phyloP scores from a whole-genome alignment of 2,329 filamentous ascomycete species.

The Trichoderma pleuroti region DNA sequence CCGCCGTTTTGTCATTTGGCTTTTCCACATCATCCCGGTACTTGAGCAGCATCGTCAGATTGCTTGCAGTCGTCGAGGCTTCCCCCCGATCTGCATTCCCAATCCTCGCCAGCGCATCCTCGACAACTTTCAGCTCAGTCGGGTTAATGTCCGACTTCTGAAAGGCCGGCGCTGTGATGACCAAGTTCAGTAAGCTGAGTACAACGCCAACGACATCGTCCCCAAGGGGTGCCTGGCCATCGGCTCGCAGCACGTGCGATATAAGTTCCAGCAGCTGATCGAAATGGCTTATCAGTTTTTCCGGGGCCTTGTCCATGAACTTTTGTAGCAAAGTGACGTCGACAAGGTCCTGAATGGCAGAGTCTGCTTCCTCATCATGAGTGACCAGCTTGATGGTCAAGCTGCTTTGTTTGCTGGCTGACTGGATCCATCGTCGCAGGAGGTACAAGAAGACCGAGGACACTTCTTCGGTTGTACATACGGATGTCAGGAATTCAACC shows the following conservation, averaged over 20 bases:
- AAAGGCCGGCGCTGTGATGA: slow-evolving; percentile 57
- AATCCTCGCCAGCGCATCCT: slow-evolving; percentile 46
- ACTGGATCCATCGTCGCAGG: slow-evolving; percentile 55
- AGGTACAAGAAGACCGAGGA: slow-evolving; percentile 59
- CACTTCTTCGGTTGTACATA: slow-evolving; percentile 53
- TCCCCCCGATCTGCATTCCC: slow-evolving; percentile 38
- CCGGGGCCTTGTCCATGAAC: slow-evolving; percentile 60
- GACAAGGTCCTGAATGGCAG: slow-evolving; percentile 48
- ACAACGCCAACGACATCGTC: slow-evolving; percentile 52
- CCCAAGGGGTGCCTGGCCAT: slow-evolving; percentile 39
- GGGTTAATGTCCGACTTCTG: slow-evolving; percentile 45
- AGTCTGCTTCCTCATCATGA: slow-evolving; percentile 32
- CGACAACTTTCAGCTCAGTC: slow-evolving; percentile 43
- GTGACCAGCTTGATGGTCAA: slow-evolving; percentile 29
- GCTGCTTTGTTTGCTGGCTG: slow-evolving; percentile 26
- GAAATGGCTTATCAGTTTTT: slow-evolving; percentile 61
- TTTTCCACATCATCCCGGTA: slow-evolving; percentile 55
- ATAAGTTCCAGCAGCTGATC: slow-evolving; percentile 63
- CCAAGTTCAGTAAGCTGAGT: slow-evolving; percentile 59
- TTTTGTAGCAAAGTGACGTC: slow-evolving; percentile 62
- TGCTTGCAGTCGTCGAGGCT: slow-evolving; percentile 52
- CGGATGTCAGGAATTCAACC: slow-evolving; percentile 46
- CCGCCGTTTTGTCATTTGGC: slow-evolving; percentile 34
- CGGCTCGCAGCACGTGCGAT: slow-evolving; percentile 53
- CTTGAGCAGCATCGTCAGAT: slow-evolving; percentile 52